Conservation (phyloP, 202 grass and related monocot genomes). For the Digitaria exilis region DNA sequence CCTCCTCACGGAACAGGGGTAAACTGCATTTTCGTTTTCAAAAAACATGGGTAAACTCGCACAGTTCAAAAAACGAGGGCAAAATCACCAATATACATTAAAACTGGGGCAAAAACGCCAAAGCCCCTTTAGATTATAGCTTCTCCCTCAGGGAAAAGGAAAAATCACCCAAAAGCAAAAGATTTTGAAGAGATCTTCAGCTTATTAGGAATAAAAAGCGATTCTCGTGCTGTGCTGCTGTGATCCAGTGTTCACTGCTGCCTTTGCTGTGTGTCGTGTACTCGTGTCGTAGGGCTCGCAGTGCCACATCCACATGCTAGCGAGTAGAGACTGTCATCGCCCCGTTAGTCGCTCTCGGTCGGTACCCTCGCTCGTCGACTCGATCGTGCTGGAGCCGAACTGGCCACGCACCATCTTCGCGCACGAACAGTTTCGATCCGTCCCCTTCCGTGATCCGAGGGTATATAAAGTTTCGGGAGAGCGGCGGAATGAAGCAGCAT, state of each 20-base stretch:
- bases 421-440: neutral
- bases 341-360: neutral
- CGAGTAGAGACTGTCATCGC: neutral
- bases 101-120: too few relatives aligned
- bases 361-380: neutral
- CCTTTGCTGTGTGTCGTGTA: neutral
- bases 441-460: neutral
- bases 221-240: neutral
- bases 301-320: neutral
- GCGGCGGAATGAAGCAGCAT: neutral
- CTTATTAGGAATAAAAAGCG: neutral
- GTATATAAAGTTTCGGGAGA: constrained; percentile 1
- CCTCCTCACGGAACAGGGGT: too few relatives aligned
- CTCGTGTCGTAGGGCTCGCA: neutral
- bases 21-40: too few relatives aligned
- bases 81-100: too few relatives aligned
- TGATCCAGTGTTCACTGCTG: neutral
- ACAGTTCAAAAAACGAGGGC: too few relatives aligned
- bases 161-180: neutral
- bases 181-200: neutral
- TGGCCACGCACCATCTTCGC: neutral
- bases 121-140: too few relatives aligned
- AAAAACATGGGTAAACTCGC: too few relatives aligned
- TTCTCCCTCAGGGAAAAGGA: neutral
- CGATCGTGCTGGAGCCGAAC: neutral